Evolutionary conservation across 345 rosid genomes (phyloP).

Genomic region (Citrus cavaleriei): DNA sequence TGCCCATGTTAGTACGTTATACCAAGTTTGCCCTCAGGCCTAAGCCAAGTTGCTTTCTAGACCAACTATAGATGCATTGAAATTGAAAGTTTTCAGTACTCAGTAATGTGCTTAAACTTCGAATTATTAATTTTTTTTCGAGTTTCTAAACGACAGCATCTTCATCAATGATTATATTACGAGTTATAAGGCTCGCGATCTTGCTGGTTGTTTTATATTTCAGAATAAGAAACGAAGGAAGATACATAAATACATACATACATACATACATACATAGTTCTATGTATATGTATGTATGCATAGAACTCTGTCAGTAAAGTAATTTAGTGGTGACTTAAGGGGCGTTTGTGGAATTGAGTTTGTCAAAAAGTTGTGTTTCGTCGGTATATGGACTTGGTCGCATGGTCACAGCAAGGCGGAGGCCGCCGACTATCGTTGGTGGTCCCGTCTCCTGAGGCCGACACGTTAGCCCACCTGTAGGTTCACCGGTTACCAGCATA

Average conservation of each 20-base stretch:
- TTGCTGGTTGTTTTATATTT: not conserved
- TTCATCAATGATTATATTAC: not conserved
- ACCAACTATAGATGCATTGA: not conserved
- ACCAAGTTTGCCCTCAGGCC: not conserved
- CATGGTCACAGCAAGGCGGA: slow-evolving; percentile 16
- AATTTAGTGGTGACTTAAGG: not conserved
- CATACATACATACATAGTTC: too few relatives aligned
- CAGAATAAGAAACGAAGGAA: not conserved
- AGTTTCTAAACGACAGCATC: not conserved
- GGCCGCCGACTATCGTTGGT: slow-evolving; percentile 51
- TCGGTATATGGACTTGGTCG: slow-evolving; percentile 32
- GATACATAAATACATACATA: too few relatives aligned
- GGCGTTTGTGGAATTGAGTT: not conserved
- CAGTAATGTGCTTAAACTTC: not conserved
- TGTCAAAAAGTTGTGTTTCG: slow-evolving; percentile 51
- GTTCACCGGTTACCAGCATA: not conserved
- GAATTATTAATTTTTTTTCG: too few relatives aligned
- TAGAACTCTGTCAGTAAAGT: too few relatives aligned
- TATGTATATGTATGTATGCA: too few relatives aligned
- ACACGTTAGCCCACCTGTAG: slow-evolving; percentile 26
- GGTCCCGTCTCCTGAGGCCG: slow-evolving; percentile 35
- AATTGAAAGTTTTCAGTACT: not conserved
- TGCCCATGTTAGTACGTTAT: not conserved
- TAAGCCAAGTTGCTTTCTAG: not conserved
- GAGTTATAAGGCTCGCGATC: not conserved